Evolutionary conservation across 805 yeast genomes (phyloP), one percentile per base, ranked within the genome.

Genomic region (Sporopachydermia quercuum): DNA sequence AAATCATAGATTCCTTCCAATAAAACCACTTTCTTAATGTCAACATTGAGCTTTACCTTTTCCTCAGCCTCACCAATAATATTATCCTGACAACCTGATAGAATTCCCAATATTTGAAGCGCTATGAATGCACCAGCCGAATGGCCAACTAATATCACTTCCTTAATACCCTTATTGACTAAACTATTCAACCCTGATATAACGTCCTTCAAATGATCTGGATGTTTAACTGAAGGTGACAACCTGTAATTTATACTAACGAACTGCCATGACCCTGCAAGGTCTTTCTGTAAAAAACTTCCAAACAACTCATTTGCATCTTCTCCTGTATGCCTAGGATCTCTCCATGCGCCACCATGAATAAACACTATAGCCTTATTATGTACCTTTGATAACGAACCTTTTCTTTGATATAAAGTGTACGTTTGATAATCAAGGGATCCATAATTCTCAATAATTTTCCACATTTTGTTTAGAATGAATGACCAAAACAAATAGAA

Each of bases 301-400:
- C 37, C 34, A 5, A 49, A 37, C 36, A 75, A 42, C 8, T 45
- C 47, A 5, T 59, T 60, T 40, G 71, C 74, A 48, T 79, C 89
- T 34, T 65, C 56, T 18, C 59, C 66, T 0, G 86, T 77, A 51
- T 78, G 77, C 2, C 45, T 52, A 1, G 75, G 71, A 50, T 80
- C 93, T 44, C 83, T 64, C 94, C 94, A 84, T 0, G 86, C 93
- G 0, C 95, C 95, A 1, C 95, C 95, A 56, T 84, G 95, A 34
- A 84, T 67, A 47, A 74, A 76, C 1, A 82, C 65, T 4, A 70
- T 39, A 3, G 70, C 55, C 2, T 51, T 41, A 15, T 38, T 37
- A 8, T 8, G 13, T 8, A 8, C n/a, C n/a, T 8, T 8, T n/a
- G 14, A 37, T n/a, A n/a, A 23, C 8, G 8, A 8, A 8, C 30